phyloP scores from a whole-genome alignment of 306 rosid species.

The Glycine soja region DNA sequence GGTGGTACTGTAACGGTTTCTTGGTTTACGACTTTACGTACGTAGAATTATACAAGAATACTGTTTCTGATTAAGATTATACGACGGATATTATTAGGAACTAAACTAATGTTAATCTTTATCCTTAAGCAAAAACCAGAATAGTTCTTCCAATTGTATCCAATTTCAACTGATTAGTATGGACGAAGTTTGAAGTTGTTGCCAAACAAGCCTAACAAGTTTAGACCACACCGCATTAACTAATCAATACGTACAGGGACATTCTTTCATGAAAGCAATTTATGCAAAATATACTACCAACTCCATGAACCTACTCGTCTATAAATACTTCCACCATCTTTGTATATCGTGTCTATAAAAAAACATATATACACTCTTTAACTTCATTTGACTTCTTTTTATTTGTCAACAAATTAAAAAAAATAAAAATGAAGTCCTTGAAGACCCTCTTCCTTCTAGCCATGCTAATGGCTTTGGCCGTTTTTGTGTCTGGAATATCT shows the following conservation, averaged over 20 bases:
- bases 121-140: background rate
- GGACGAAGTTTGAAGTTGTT: conserved; percentile 13
- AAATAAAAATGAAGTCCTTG: conserved; percentile 52
- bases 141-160: background rate
- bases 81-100: background rate
- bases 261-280: background rate
- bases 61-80: background rate
- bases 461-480: conserved; percentile 55
- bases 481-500: conserved; percentile 38
- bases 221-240: conserved; percentile 52
- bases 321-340: conserved; percentile 49
- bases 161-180: background rate
- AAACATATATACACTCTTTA: background rate
- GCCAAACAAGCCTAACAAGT: conserved; percentile 55
- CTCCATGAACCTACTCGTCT: conserved; percentile 9
- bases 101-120: background rate
- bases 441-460: conserved; percentile 51
- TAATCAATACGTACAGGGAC: background rate
- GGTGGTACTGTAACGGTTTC: conserved; percentile 7
- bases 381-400: background rate
- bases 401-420: too few relatives aligned
- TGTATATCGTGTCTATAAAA: conserved; percentile 36
- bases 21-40: conserved; percentile 9
- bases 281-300: conserved; percentile 17
- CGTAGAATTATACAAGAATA: background rate